Evolutionary conservation across 2,329 filamentous ascomycete species (phyloP).

Genomic region (Pyrenophora teres): DNA sequence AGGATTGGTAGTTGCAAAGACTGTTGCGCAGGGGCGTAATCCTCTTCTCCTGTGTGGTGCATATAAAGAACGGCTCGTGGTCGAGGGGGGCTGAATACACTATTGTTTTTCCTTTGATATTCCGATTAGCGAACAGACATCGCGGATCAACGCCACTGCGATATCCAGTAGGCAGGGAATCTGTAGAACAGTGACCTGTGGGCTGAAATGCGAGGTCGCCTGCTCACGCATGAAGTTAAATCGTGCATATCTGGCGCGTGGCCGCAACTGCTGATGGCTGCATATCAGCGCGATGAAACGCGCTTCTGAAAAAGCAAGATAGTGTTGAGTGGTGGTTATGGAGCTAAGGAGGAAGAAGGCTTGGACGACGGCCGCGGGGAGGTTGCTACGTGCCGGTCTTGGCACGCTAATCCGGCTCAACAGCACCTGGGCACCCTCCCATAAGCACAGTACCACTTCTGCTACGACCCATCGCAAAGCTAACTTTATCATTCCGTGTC

Average conservation of each 20-base stretch:
- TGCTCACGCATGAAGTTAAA: neutral
- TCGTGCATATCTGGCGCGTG: neutral
- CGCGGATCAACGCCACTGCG: constrained; percentile 1
- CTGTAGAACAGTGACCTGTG: neutral
- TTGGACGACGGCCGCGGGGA: constrained; percentile 4
- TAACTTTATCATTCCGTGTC: neutral
- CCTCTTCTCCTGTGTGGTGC: neutral
- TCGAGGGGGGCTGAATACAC: neutral
- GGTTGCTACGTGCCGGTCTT: neutral
- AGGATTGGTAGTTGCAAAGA: neutral
- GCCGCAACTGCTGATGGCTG: neutral
- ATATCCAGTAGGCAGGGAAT: constrained; percentile 1
- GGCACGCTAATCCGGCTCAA: constrained; percentile 8
- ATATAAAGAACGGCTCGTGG: neutral
- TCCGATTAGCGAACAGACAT: constrained; percentile 4
- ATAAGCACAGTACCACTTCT: neutral
- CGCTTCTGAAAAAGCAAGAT: constrained; percentile 5
- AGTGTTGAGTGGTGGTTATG: neutral
- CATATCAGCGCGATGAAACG: constrained; percentile 4
- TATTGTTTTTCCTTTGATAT: constrained; percentile 12
- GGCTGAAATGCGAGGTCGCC: neutral
- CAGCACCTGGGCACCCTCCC: neutral
- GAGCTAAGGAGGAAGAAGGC: neutral
- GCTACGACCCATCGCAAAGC: neutral
- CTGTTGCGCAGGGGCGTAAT: constrained; percentile 1